phyloP scores from a whole-genome alignment of 192 early-diverging fungal species.

The Cladochytrium replicatum region DNA sequence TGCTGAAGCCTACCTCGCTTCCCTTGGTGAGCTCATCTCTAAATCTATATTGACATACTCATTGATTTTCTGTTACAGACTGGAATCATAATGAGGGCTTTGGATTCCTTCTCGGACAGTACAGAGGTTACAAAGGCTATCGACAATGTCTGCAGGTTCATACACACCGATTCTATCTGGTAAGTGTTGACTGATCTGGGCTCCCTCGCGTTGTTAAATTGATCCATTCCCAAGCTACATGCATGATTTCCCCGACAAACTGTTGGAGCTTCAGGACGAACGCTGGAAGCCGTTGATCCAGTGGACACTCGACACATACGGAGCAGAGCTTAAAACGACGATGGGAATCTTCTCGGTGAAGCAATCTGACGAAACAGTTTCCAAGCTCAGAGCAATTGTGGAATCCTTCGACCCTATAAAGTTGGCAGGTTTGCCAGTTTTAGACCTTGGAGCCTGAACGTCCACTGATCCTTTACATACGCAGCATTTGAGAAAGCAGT shows the following conservation, averaged over 20 bases:
- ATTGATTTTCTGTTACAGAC: conserved; percentile 43
- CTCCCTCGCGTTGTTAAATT: background rate
- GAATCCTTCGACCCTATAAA: conserved; percentile 53
- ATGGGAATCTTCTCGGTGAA: conserved; percentile 55
- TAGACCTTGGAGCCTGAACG: background rate
- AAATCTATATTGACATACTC: background rate
- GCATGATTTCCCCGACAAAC: conserved; percentile 63
- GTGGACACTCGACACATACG: conserved; percentile 60
- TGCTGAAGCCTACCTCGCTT: conserved; percentile 74
- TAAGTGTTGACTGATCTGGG: conserved; percentile 7
- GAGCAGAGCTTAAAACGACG: conserved; percentile 61
- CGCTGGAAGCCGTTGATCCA: conserved; percentile 73
- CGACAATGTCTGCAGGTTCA: conserved; percentile 64
- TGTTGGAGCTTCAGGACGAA: conserved; percentile 68
- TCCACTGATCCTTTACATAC: conserved; percentile 4
- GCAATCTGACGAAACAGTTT: conserved; percentile 53
- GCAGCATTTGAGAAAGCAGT: conserved; percentile 80
- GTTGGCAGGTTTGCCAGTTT: conserved; percentile 45
- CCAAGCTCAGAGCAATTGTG: conserved; percentile 43
- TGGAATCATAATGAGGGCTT: conserved; percentile 73
- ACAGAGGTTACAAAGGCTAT: conserved; percentile 57
- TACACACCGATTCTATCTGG: conserved; percentile 85
- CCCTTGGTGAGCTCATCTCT: conserved; percentile 54
- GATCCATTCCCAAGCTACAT: conserved; percentile 44
- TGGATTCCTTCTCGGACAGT: conserved; percentile 59